phyloP scores from a whole-genome alignment of 352 stramenopile genomes.

The Globisporangium lucens region DNA sequence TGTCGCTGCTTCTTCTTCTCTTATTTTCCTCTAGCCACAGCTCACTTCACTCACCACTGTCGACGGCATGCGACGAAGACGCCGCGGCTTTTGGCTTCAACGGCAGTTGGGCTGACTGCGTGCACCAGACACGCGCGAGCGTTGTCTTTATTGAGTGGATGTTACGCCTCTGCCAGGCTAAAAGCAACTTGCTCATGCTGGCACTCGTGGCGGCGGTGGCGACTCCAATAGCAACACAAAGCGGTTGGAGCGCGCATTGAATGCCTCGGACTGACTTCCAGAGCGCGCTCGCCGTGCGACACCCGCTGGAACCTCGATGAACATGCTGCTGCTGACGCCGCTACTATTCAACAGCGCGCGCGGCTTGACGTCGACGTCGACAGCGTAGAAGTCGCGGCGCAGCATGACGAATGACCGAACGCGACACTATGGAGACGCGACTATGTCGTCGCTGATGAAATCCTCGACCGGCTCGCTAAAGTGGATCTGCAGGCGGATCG shows the following conservation, averaged over 20 bases:
- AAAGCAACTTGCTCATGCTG: neutral
- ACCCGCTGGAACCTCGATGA: slow-evolving; percentile 15
- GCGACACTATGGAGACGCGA: slow-evolving; percentile 16
- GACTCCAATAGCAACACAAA: neutral
- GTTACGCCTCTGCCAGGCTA: neutral
- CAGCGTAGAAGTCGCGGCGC: slow-evolving; percentile 39
- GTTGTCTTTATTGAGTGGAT: neutral
- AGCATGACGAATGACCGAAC: slow-evolving; percentile 41
- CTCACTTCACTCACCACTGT: neutral
- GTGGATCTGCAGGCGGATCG: slow-evolving; percentile 47
- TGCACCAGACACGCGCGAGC: neutral
- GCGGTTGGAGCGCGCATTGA: slow-evolving; percentile 17
- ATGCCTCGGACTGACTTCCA: neutral
- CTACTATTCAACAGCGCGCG: neutral
- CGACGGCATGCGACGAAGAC: slow-evolving; percentile 2
- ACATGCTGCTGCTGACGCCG: neutral
- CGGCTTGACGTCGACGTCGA: slow-evolving; percentile 14
- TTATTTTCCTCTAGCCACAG: neutral
- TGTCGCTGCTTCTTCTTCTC: neutral
- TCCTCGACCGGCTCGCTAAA: slow-evolving; percentile 67
- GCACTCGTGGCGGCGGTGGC: neutral
- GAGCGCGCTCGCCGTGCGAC: slow-evolving; percentile 12
- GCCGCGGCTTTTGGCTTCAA: neutral
- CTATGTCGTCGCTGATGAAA: slow-evolving; percentile 61
- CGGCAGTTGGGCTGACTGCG: neutral